Conservation (phyloP, 129 eudicot species). For the Tanacetum coccineum region DNA sequence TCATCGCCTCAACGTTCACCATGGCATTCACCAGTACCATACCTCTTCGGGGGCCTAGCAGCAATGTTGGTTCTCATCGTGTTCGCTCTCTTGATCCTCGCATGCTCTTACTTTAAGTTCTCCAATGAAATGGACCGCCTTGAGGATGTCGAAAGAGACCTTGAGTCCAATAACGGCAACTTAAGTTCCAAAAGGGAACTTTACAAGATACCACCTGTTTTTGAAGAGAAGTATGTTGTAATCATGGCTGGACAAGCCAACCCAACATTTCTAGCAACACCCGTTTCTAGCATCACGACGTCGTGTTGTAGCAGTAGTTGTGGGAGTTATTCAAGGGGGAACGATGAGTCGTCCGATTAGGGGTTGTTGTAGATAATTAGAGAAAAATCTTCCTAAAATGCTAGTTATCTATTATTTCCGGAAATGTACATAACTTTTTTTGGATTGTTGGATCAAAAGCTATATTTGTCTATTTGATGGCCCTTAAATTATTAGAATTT, state of each 20-base stretch:
- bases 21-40: slow-evolving; percentile 82
- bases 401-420: background rate
- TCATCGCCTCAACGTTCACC: slow-evolving; percentile 32
- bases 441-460: too few relatives aligned
- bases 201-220: slow-evolving; percentile 23
- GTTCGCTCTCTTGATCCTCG: slow-evolving; percentile 59
- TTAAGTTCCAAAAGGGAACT: slow-evolving; percentile 14
- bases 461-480: too few relatives aligned
- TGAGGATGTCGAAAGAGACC: slow-evolving; percentile 26
- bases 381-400: too few relatives aligned
- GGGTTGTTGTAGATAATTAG: background rate
- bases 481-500: too few relatives aligned
- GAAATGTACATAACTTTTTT: background rate
- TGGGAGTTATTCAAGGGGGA: slow-evolving; percentile 3
- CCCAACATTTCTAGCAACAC: slow-evolving; percentile 61
- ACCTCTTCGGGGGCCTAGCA: slow-evolving; percentile 71
- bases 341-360: background rate
- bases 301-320: slow-evolving; percentile 35
- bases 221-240: slow-evolving; percentile 51
- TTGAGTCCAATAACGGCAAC: slow-evolving; percentile 33
- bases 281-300: slow-evolving; percentile 38
- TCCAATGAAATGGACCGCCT: slow-evolving; percentile 27
- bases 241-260: slow-evolving; percentile 64
- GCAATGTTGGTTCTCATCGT: slow-evolving; percentile 68
- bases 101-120: slow-evolving; percentile 69